These are phyloP conservation scores for Prunus mume DNA, from an alignment of 306 rosid species.

Conservation along the genomic window DNA sequence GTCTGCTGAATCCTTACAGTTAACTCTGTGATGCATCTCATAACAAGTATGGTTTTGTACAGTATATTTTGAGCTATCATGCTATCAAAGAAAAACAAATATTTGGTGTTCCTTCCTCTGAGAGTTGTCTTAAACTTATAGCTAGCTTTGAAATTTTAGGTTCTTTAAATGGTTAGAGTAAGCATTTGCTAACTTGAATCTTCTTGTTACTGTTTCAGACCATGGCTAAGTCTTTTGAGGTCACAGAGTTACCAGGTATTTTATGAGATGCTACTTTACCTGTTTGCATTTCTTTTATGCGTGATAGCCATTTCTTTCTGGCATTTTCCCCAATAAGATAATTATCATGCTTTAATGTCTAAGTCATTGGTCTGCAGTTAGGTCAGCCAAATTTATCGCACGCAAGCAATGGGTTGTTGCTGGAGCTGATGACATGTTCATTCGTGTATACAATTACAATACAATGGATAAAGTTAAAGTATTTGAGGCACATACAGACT, in stretches of 20 bases:
- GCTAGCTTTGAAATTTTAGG: conserved; percentile 16
- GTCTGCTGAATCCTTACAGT: not conserved
- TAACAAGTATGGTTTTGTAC: no score
- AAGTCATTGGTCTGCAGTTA: conserved; percentile 60
- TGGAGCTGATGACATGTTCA: conserved; percentile 97
- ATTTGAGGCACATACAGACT: conserved; percentile 97
- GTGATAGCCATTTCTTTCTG: conserved; percentile 19
- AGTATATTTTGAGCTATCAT: not conserved
- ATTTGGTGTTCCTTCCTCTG: not conserved
- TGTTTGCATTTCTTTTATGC: conserved; percentile 20
- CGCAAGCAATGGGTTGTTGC: conserved; percentile 99
- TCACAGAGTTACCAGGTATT: conserved; percentile 93
- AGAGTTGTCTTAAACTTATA: conserved; percentile 1
- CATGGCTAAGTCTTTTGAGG: conserved; percentile 98
- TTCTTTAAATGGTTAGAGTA: conserved; percentile 17
- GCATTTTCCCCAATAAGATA: conserved; percentile 5
- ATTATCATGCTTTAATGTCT: not conserved
- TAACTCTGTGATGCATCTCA: not conserved
- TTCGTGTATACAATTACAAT: conserved; percentile 98
- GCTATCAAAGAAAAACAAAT: not conserved
- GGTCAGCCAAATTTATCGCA: conserved; percentile 97
- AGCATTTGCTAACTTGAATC: conserved; percentile 31
- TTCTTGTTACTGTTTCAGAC: conserved; percentile 54
- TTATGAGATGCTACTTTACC: conserved; percentile 12
- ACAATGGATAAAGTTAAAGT: conserved; percentile 98